A percentile compares a stretch with the other conserved stretches of the same genome.
Conservation (phyloP, 352 stramenopile species). For the Pythium dissotocum region DNA sequence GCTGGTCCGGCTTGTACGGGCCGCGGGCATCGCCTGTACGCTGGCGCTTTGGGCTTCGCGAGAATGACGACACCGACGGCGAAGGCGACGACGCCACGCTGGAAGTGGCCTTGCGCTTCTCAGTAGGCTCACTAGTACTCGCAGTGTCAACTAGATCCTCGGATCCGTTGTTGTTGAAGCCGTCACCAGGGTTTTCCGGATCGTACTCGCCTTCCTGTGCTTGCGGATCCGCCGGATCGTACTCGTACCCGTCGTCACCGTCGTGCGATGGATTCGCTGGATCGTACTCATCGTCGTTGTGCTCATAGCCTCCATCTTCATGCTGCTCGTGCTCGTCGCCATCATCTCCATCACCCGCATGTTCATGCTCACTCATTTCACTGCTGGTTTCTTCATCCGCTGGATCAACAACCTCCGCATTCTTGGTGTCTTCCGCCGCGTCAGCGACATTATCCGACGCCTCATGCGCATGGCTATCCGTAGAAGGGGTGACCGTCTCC, state of each 20-base stretch:
- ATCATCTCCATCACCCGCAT: constrained; percentile 1
- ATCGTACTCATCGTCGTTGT: constrained; percentile 36
- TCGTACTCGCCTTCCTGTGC: constrained; percentile 28
- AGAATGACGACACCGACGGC: neutral
- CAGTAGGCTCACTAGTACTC: neutral
- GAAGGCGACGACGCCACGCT: constrained; percentile 9
- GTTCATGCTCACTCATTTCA: constrained; percentile 5
- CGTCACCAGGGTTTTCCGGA: constrained; percentile 20
- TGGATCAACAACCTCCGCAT: constrained; percentile 1
- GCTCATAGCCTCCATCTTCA: constrained; percentile 1
- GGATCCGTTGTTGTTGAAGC: neutral
- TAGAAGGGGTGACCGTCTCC: neutral
- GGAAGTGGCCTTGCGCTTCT: constrained; percentile 22
- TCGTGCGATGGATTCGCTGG: constrained; percentile 29
- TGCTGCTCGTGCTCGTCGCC: constrained; percentile 4
- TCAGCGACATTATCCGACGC: neutral
- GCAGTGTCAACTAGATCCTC: neutral
- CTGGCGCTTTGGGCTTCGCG: constrained; percentile 21
- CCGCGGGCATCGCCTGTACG: neutral
- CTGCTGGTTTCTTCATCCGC: neutral
- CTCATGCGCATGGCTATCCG: neutral
- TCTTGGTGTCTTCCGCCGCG: neutral
- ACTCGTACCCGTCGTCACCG: constrained; percentile 14
- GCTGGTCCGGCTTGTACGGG: constrained; percentile 19
- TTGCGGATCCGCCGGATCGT: constrained; percentile 12